Conservation (phyloP, 805 yeast genomes). For the Huiozyma sinensis region DNA sequence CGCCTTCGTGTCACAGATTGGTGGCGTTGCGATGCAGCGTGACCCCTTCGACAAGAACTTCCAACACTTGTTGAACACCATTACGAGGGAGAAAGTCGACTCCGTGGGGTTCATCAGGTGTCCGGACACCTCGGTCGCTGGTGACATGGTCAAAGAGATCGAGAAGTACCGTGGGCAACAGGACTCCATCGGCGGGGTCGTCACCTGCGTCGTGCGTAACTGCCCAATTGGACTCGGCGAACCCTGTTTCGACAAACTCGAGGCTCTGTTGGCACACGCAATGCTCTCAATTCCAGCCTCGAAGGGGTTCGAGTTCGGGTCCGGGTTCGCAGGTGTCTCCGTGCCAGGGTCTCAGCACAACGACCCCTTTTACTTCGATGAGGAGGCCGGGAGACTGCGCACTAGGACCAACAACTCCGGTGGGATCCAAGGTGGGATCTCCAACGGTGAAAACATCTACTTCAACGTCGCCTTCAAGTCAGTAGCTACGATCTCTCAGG, state of each 20-base stretch:
- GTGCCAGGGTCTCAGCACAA: conserved; percentile 92
- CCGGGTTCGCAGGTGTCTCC: conserved; percentile 84
- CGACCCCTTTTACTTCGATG: conserved; percentile 67
- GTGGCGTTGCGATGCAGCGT: conserved; percentile 67
- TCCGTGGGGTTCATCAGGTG: conserved; percentile 85
- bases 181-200: conserved; percentile 96
- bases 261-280: conserved; percentile 92
- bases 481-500: conserved; percentile 93
- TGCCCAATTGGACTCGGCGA: conserved; percentile 95
- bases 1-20: conserved; percentile 93
- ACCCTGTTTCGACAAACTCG: conserved; percentile 93
- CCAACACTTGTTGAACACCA: conserved; percentile 53
- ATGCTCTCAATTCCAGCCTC: conserved; percentile 97
- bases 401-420: conserved; percentile 90
- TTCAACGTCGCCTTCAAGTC: conserved; percentile 96
- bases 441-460: conserved; percentile 91
- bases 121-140: conserved; percentile 66
- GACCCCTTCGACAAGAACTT: conserved; percentile 56
- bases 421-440: conserved; percentile 96
- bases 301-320: conserved; percentile 95
- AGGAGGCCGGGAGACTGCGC: conserved; percentile 52
- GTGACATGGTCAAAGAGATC: conserved; percentile 74
- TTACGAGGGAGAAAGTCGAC: conserved; percentile 85
- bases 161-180: conserved; percentile 75
- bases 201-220: conserved; percentile 92